These are phyloP conservation scores for Agrocybe chaxingu DNA, from an alignment of 768 basidiomycete species.

Conservation along the genomic window DNA sequence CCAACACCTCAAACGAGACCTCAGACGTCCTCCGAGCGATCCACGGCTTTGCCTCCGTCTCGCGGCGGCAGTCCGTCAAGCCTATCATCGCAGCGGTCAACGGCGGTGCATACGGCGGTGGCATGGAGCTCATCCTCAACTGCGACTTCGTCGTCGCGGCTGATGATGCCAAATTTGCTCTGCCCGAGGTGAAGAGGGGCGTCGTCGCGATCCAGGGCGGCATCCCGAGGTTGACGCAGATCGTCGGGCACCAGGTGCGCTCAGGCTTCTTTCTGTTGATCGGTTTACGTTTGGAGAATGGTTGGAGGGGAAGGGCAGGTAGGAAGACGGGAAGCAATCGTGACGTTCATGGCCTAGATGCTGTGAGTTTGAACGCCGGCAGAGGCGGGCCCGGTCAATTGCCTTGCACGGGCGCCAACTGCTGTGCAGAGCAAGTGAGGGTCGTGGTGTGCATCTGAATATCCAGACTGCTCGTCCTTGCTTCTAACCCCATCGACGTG, in stretches of 20 bases:
- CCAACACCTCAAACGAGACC: constrained; percentile 41
- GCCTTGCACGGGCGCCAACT: too few species aligned
- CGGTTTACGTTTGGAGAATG: not conserved
- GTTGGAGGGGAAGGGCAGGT: not conserved
- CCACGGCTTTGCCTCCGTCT: constrained; percentile 73
- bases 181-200: constrained; percentile 78
- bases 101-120: constrained; percentile 70
- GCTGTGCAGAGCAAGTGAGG: too few species aligned
- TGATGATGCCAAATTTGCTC: constrained; percentile 63
- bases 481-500: too few species aligned
- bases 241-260: constrained; percentile 72
- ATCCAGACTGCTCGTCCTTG: too few species aligned
- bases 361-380: too few species aligned
- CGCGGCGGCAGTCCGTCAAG: constrained; percentile 63
- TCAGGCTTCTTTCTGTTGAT: not conserved
- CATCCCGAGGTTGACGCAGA: constrained; percentile 64
- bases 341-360: too few species aligned
- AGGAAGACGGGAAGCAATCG: too few species aligned
- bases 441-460: too few species aligned
- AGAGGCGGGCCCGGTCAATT: too few species aligned
- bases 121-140: constrained; percentile 66
- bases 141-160: constrained; percentile 75
- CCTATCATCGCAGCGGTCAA: constrained; percentile 81
- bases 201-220: constrained; percentile 74
- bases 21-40: constrained; percentile 33